phyloP scores from a whole-genome alignment of 768 basidiomycete genomes.

The Agaricus sinodeliciosus region DNA sequence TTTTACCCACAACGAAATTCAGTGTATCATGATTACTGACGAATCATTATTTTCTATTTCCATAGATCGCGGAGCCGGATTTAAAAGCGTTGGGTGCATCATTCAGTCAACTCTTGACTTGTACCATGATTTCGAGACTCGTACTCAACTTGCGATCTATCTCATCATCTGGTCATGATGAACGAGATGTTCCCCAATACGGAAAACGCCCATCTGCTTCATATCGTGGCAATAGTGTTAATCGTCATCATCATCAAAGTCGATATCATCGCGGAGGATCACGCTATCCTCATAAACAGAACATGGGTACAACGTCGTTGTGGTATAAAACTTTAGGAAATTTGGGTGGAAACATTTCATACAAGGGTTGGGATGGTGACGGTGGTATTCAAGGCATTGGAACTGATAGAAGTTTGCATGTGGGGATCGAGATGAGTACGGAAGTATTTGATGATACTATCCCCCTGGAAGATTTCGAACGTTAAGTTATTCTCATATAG shows the following conservation, averaged over 20 bases:
- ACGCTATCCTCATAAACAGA: neutral
- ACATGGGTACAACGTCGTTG: neutral
- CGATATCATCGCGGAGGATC: neutral
- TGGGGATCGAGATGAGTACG: neutral
- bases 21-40: neutral
- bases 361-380: neutral
- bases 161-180: neutral
- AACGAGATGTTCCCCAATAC: neutral
- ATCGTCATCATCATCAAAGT: neutral
- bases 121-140: conserved; percentile 23
- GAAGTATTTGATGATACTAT: neutral
- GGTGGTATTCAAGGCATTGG: neutral
- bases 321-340: neutral
- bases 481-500: too few species aligned
- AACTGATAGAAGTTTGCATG: neutral
- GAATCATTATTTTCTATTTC: neutral
- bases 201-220: neutral
- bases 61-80: conserved; percentile 18
- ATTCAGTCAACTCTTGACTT: conserved; percentile 23
- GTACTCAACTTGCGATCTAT: conserved; percentile 23
- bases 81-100: conserved; percentile 24
- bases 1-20: too few species aligned
- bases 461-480: neutral
- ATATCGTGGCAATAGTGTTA: neutral
- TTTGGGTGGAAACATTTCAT: neutral